Evolutionary conservation across 148 eudicot genomes (phyloP).

Genomic region (Nyssa sinensis): DNA sequence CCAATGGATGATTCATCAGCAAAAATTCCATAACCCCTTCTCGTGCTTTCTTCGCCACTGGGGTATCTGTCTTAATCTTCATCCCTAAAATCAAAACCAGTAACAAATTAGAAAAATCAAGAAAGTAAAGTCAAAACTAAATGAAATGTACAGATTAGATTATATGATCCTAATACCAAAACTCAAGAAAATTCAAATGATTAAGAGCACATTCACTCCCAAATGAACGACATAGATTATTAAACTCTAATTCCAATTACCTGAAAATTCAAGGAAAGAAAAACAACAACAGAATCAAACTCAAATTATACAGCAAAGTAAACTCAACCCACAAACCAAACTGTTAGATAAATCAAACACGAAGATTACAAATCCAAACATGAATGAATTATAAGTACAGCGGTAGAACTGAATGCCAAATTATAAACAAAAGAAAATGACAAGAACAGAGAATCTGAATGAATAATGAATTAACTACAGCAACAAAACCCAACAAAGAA

Average conservation of each 20-base stretch:
- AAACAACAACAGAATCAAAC: no score
- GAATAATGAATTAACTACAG: no score
- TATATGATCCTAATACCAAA: neutral
- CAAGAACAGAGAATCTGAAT: no score
- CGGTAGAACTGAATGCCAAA: neutral
- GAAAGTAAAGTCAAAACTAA: neutral
- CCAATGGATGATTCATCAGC: constrained; percentile 97
- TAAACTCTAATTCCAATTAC: neutral
- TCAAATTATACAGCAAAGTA: no score
- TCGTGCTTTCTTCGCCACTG: constrained; percentile 93
- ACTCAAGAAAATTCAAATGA: neutral
- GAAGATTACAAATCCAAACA: no score
- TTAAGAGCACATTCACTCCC: neutral
- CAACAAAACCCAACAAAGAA: neutral
- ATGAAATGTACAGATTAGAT: neutral
- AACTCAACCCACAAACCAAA: no score
- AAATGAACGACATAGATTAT: neutral
- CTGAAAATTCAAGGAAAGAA: neutral
- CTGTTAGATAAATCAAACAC: constrained; percentile 1
- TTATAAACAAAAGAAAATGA: no score
- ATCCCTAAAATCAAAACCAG: constrained; percentile 68
- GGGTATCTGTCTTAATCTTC: constrained; percentile 98
- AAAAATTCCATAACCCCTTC: constrained; percentile 99
- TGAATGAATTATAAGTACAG: neutral
- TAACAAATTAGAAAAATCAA: constrained; percentile 10